Evolutionary conservation across 2,329 filamentous ascomycete species (phyloP).

Genomic region (Chrysoporthe austroafricana): DNA sequence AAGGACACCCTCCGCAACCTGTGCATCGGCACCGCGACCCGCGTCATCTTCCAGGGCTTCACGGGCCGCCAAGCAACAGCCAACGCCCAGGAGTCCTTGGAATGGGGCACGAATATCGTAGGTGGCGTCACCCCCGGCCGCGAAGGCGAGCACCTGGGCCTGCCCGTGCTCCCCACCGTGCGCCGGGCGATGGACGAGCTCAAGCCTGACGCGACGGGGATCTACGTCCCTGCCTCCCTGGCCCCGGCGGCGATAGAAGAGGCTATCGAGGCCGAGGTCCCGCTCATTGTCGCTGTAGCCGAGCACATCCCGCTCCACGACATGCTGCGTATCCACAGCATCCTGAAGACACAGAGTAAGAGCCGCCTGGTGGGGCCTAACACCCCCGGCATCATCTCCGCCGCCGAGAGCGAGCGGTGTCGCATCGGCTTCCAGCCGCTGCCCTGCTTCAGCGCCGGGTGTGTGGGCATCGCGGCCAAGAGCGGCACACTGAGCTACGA

Average conservation of each 20-base stretch:
- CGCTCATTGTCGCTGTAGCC: conserved; percentile 76
- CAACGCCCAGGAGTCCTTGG: conserved; percentile 76
- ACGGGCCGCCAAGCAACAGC: conserved; percentile 62
- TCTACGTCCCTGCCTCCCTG: conserved; percentile 78
- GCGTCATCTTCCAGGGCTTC: conserved; percentile 30
- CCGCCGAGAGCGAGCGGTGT: conserved; percentile 67
- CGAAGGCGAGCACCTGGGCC: conserved; percentile 71
- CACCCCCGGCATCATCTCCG: conserved; percentile 78
- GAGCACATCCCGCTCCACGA: conserved; percentile 82
- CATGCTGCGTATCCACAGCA: conserved; percentile 70
- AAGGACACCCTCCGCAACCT: conserved; percentile 21
- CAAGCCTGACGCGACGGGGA: conserved; percentile 76
- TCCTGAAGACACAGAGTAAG: conserved; percentile 71
- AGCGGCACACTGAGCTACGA: conserved; percentile 82
- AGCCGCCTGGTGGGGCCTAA: conserved; percentile 80
- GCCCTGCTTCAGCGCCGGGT: conserved; percentile 71
- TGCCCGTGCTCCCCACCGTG: conserved; percentile 73
- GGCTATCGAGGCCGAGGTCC: conserved; percentile 78
- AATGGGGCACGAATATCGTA: conserved; percentile 80
- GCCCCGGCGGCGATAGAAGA: conserved; percentile 76
- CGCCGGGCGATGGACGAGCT: conserved; percentile 69
- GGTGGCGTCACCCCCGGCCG: conserved; percentile 76
- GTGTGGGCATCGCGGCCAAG: conserved; percentile 77
- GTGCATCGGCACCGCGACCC: conserved; percentile 25
- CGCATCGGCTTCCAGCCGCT: conserved; percentile 78